Base-by-base conservation (phyloP, 139 green algal genomes). In the Picochlorum sp. region DNA sequence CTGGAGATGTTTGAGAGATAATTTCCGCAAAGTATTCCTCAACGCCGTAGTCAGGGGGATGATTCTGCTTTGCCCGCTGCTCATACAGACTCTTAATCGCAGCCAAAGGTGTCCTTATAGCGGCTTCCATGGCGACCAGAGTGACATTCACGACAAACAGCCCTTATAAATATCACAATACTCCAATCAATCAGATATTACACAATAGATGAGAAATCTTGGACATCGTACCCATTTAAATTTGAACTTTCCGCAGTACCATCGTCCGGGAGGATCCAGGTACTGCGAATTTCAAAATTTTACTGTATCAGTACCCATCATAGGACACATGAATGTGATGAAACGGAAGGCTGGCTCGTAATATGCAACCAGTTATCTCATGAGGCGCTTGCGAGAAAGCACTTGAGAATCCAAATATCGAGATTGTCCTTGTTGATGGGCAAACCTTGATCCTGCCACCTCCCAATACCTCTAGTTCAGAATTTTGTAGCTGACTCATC, bases 331-430 rank as follows among this genome's bases (percentile, higher is more conserved):
- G 77, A 6, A 95, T 49, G 7, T 73, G 58, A 51, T 88, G 85
- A 16, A 90, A 62, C 2, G 84, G 86, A 55, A 80, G 79, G 69
- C 73, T 82, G 26, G 68, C 67, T 20, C 65, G 47, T 47, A 89
- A 31, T 9, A 94, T 50, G 1, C 76, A 83, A 2, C 72, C 85
- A 6, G 73, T 66, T 14, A 94, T 58, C 24, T 92, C 78, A 60
- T 95, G 88, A 11, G 81, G 79, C 20, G 85, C 85, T 8, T 83
- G 77, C 4, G 84, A 86, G 67, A 90, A 95, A 0, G 81, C 88
- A 4, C 66, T 65, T 14, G 49, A 78, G 74, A 88, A 92, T 18
- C 88, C 88, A 67, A 89, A 95, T 2, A 94, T 69, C 9, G 41
- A 60, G 16, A 45, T 28, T 2, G 34, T 23, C 44, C 24, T 52